Evolutionary conservation across 1,139 yeast species (phyloP).

Genomic region (Geotrichum carabidarum): DNA sequence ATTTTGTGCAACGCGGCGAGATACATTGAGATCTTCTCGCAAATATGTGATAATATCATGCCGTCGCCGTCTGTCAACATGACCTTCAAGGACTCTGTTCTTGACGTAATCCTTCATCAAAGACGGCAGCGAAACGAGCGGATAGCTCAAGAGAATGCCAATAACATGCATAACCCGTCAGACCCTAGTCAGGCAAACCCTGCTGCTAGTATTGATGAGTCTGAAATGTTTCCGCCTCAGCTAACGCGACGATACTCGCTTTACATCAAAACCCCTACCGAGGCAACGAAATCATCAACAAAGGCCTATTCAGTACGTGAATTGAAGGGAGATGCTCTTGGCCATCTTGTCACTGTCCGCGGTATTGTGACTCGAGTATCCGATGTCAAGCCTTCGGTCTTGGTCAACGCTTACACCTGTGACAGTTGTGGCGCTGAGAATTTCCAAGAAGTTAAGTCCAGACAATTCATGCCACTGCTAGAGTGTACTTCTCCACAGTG

Average conservation of each 20-base stretch:
- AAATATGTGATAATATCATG: slow-evolving; percentile 71
- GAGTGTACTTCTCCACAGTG: slow-evolving; percentile 87
- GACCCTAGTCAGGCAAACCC: slow-evolving; percentile 23
- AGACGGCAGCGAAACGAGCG: slow-evolving; percentile 77
- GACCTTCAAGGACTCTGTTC: slow-evolving; percentile 78
- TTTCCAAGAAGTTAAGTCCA: slow-evolving; percentile 87
- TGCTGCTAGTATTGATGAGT: slow-evolving; percentile 30
- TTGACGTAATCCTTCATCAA: slow-evolving; percentile 89
- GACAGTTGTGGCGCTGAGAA: slow-evolving; percentile 96
- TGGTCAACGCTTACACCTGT: slow-evolving; percentile 93
- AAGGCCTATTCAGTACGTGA: slow-evolving; percentile 83
- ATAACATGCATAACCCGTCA: slow-evolving; percentile 39
- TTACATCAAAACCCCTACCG: slow-evolving; percentile 75
- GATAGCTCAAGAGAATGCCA: slow-evolving; percentile 60
- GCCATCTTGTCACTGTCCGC: slow-evolving; percentile 80
- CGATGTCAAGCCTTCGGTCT: slow-evolving; percentile 89
- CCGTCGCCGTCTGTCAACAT: slow-evolving; percentile 78
- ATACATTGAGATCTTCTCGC: slow-evolving; percentile 70
- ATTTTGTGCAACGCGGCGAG: slow-evolving; percentile 71
- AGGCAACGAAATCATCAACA: slow-evolving; percentile 37
- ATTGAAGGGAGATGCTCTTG: slow-evolving; percentile 76
- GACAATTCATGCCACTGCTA: slow-evolving; percentile 74
- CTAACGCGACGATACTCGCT: slow-evolving; percentile 80
- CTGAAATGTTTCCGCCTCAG: slow-evolving; percentile 69
- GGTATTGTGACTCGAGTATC: slow-evolving; percentile 95